Evolutionary conservation across 225 moss, liverwort and hornwort species (phyloP).

Genomic region (Physcomitrellopsis africana): DNA sequence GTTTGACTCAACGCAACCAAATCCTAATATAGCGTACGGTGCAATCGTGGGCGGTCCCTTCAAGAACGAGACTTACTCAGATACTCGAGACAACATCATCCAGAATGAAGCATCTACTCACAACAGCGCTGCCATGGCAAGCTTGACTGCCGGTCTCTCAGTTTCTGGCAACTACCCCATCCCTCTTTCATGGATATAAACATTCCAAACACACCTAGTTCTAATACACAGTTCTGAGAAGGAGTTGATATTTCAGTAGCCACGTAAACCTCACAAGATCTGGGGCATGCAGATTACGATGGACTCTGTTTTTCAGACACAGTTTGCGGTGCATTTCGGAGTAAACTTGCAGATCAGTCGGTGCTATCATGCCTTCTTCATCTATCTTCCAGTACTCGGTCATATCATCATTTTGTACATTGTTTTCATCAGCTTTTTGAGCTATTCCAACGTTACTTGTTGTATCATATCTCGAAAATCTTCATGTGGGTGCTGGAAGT

Average conservation of each 20-base stretch:
- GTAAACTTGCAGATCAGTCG: neutral
- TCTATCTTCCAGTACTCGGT: too few relatives aligned
- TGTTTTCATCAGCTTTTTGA: too few relatives aligned
- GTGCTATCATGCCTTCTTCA: neutral
- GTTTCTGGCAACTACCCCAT: conserved; percentile 42
- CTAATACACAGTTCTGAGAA: neutral
- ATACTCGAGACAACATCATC: conserved; percentile 53
- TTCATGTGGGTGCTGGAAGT: too few relatives aligned
- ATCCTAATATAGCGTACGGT: conserved; percentile 79
- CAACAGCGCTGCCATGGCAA: conserved; percentile 77
- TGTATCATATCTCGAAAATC: too few relatives aligned
- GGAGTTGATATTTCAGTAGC: neutral
- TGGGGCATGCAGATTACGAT: neutral
- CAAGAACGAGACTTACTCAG: conserved; percentile 64
- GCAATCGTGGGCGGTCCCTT: conserved; percentile 88
- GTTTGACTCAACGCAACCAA: conserved; percentile 44
- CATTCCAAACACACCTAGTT: neutral
- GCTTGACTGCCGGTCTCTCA: conserved; percentile 83
- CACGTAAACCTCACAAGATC: neutral
- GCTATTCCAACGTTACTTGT: too few relatives aligned
- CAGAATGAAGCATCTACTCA: conserved; percentile 84
- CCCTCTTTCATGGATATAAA: conserved; percentile 47
- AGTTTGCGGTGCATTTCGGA: conserved; percentile 10
- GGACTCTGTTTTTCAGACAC: neutral
- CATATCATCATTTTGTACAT: too few relatives aligned